Conservation (phyloP, 805 yeast species). For the Pichia membranifaciens region DNA sequence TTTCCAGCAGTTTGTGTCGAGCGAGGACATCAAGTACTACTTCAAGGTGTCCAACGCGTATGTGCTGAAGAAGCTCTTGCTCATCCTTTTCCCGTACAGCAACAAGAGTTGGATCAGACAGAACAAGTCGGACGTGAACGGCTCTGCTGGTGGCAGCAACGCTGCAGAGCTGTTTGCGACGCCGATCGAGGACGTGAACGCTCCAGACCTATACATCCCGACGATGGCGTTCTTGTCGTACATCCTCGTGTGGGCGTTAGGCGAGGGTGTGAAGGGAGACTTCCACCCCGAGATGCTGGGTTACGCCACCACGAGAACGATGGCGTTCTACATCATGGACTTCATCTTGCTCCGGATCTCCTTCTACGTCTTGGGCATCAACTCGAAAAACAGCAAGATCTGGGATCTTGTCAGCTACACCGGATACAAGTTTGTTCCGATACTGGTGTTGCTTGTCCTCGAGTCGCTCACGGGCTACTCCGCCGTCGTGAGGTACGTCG, state of each 20-base stretch:
- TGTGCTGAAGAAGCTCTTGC: conserved; percentile 64
- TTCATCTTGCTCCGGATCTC: conserved; percentile 72
- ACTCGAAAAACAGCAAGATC: conserved; percentile 45
- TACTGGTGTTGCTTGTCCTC: conserved; percentile 49
- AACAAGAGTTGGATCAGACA: conserved; percentile 78
- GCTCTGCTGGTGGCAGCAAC: conserved; percentile 9
- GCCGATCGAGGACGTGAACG: conserved; percentile 83
- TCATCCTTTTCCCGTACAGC: conserved; percentile 80
- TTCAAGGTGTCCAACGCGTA: conserved; percentile 89
- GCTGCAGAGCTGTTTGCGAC: conserved; percentile 47
- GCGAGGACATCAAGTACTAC: conserved; percentile 67
- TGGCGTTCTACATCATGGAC: conserved; percentile 78
- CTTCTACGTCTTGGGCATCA: conserved; percentile 69
- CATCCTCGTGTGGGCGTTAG: conserved; percentile 73
- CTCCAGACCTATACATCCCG: conserved; percentile 96
- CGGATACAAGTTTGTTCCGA: conserved; percentile 90
- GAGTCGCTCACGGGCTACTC: conserved; percentile 35
- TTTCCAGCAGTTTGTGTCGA: conserved; percentile 45
- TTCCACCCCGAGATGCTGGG: conserved; percentile 94
- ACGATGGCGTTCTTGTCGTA: conserved; percentile 89
- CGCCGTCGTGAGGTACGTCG: conserved; percentile 29
- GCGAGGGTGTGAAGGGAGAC: conserved; percentile 79
- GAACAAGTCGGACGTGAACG: conserved; percentile 31
- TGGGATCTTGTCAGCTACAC: conserved; percentile 86
- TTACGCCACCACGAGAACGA: conserved; percentile 74